phyloP scores from a whole-genome alignment of 1,139 yeast species.

The Candida mesenterica region DNA sequence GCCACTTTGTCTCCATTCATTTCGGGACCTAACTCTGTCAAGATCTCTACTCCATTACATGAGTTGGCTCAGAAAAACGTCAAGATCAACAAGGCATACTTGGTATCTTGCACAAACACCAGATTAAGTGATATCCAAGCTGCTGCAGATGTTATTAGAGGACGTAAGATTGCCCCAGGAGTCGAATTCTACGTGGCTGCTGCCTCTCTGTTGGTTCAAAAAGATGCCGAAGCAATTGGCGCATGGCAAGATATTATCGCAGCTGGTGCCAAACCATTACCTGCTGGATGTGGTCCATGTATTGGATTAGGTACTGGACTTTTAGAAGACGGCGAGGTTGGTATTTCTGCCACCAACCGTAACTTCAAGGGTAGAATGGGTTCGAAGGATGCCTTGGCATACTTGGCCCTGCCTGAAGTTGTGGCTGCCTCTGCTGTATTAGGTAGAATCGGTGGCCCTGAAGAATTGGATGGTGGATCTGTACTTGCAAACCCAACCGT shows the following conservation, averaged over 20 bases:
- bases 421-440: conserved; percentile 96
- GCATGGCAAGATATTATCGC: conserved; percentile 88
- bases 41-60: conserved; percentile 75
- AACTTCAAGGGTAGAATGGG: conserved; percentile 99
- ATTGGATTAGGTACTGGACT: conserved; percentile 95
- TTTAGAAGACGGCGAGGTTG: conserved; percentile 92
- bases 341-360: conserved; percentile 97
- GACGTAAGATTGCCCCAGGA: conserved; percentile 78
- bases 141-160: conserved; percentile 84
- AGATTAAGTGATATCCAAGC: conserved; percentile 90
- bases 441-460: conserved; percentile 93
- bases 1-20: conserved; percentile 85
- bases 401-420: conserved; percentile 94
- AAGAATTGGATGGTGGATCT: conserved; percentile 64
- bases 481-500: conserved; percentile 50
- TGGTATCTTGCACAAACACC: conserved; percentile 97
- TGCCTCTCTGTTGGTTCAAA: conserved; percentile 90
- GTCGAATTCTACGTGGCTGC: conserved; percentile 98
- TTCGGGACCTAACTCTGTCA: conserved; percentile 97
- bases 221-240: conserved; percentile 85
- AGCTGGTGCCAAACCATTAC: conserved; percentile 93
- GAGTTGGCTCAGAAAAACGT: conserved; percentile 72
- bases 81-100: conserved; percentile 86
- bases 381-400: conserved; percentile 91
- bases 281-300: conserved; percentile 99